Conservation (phyloP, 2,329 filamentous ascomycete species). For the Emmonsia crescens region DNA sequence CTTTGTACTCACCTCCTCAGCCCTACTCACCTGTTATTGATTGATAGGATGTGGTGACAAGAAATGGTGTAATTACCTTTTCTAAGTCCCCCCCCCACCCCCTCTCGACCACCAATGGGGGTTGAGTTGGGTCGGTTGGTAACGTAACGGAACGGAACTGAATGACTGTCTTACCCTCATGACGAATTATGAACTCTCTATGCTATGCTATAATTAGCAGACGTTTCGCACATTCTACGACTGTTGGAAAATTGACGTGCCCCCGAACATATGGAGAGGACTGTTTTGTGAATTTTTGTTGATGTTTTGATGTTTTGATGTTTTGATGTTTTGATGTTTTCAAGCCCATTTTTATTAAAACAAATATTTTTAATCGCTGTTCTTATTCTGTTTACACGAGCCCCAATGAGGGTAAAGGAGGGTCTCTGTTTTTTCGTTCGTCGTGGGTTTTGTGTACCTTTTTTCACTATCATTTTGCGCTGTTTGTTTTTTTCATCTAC, state of each 20-base stretch:
- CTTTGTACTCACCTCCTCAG: background rate
- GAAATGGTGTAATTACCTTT: background rate
- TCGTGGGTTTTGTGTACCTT: background rate
- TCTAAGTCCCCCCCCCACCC: too few relatives aligned
- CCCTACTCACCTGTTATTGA: too few relatives aligned
- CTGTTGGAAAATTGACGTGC: background rate
- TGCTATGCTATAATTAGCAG: background rate
- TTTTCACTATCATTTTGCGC: background rate
- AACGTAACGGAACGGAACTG: background rate
- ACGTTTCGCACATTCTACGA: background rate
- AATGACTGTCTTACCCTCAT: slow-evolving; percentile 1
- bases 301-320: background rate
- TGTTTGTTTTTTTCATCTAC: background rate
- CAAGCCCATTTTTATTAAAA: background rate
- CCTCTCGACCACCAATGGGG: background rate
- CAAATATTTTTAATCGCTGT: background rate
- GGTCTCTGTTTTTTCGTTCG: background rate
- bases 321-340: slow-evolving; percentile 2
- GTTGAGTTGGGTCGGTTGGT: background rate
- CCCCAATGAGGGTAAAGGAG: background rate
- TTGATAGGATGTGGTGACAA: background rate
- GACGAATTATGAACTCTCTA: slow-evolving; percentile 12
- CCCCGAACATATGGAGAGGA: slow-evolving; percentile 9
- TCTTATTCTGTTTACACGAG: background rate
- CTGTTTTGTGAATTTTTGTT: slow-evolving; percentile 7